Evolutionary conservation across 257 asterid species (phyloP), one percentile per base, ranked within the genome.

Genomic region (Knoxia roxburghii): DNA sequence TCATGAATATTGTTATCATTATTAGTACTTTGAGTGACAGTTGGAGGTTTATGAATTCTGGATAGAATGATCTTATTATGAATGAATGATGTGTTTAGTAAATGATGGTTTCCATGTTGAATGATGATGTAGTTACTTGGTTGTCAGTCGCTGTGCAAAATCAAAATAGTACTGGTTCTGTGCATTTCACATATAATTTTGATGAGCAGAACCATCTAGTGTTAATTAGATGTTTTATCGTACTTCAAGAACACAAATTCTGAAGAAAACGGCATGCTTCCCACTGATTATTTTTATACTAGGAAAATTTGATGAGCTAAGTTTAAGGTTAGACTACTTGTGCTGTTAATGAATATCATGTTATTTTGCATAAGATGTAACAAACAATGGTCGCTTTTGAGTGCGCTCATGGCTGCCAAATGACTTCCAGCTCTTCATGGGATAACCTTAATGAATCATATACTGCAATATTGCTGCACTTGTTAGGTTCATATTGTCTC

Each of bases 391-490:
- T 64, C 56, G 46, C 8, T 9, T 21, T 1, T 46, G 7, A 64
- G 40, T 26, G 26, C 20, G 17, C 17, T 64, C 55, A 45, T 46
- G n/a, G 41, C 40, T 46, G 41, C 41, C 60, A 13, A 50, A 49
- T 32, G 14, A 17, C 21, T n/a, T 30, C 23, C 41, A 52, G 53
- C 27, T 17, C 27, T 13, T n/a, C n/a, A n/a, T 1, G 37, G 53
- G 63, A 53, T 54, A 52, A 67, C 24, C 53, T 52, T 39, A 40
- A 52, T 67, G 71, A 49, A 33, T 49, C 7, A 41, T 20, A 24
- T 67, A 6, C 4, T 37, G 24, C 60, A 20, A 32, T 10, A 35
- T 52, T 67, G 7, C 17, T 40, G 53, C 27, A 17, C 29, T 11
- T 13, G 2, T 37, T 32, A 20, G n/a, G n/a, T n/a, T n/a, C n/a